phyloP scores from a whole-genome alignment of 139 green algal species.

The Picochlorum sp. region DNA sequence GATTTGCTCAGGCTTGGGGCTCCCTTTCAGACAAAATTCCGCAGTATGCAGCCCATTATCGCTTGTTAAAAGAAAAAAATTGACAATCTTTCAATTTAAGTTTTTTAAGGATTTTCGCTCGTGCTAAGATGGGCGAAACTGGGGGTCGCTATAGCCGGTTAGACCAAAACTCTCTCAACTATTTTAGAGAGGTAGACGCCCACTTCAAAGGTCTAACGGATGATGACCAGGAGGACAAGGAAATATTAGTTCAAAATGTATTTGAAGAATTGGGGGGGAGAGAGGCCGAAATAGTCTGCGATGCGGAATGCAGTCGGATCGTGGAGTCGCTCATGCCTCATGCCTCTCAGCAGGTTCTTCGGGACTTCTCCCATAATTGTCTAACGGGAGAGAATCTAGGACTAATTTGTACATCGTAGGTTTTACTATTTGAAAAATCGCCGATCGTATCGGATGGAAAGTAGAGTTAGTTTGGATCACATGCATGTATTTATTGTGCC shows the following conservation, averaged over 20 bases:
- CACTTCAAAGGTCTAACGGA: slow-evolving; percentile 47
- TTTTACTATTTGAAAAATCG: too few species aligned
- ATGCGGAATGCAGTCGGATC: slow-evolving; percentile 38
- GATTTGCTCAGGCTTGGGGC: too few species aligned
- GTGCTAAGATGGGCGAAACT: too few species aligned
- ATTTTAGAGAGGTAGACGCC: slow-evolving; percentile 31
- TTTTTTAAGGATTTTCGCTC: too few species aligned
- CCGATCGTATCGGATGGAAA: too few species aligned
- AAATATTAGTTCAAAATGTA: slow-evolving; percentile 49
- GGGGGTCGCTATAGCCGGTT: background rate
- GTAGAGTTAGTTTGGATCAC: too few species aligned
- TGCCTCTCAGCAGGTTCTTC: slow-evolving; percentile 10
- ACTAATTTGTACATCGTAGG: slow-evolving; percentile 16
- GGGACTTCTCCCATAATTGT: slow-evolving; percentile 5
- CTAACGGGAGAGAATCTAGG: slow-evolving; percentile 22
- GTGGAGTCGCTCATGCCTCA: slow-evolving; percentile 51
- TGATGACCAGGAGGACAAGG: slow-evolving; percentile 32
- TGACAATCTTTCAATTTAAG: too few species aligned
- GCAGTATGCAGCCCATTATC: too few species aligned
- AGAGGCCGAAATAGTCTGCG: slow-evolving; percentile 12
- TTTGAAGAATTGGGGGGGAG: slow-evolving; percentile 42
- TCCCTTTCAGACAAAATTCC: too few species aligned
- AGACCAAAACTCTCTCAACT: slow-evolving; percentile 5
- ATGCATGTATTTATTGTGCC: too few species aligned
- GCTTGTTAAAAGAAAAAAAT: too few species aligned